These are phyloP conservation scores for Phialophora macrospora DNA, from an alignment of 2,329 filamentous ascomycete species.

Conservation along the genomic window DNA sequence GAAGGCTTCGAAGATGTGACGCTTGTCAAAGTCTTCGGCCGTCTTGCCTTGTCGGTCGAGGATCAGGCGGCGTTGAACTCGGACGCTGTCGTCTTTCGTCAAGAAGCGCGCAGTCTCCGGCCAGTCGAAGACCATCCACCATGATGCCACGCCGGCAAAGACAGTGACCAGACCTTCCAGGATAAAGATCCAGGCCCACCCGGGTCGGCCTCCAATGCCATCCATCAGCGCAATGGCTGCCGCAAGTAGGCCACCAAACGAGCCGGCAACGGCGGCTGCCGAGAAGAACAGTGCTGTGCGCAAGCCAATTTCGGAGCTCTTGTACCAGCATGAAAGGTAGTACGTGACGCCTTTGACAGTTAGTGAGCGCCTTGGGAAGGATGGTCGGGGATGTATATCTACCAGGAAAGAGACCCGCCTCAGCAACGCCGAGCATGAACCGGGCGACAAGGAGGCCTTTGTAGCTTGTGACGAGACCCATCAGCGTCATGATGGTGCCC, in stretches of 20 bases:
- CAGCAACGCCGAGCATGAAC: slow-evolving; percentile 56
- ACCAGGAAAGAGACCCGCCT: slow-evolving; percentile 58
- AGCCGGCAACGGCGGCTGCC: slow-evolving; percentile 61
- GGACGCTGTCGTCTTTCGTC: slow-evolving; percentile 48
- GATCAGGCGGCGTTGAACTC: slow-evolving; percentile 45
- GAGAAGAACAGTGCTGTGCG: slow-evolving; percentile 62
- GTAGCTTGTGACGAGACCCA: slow-evolving; percentile 45
- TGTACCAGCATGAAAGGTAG: slow-evolving; percentile 61
- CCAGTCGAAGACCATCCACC: slow-evolving; percentile 56
- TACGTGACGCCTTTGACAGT: slow-evolving; percentile 37
- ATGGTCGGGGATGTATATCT: background rate
- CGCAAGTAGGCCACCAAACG: slow-evolving; percentile 61
- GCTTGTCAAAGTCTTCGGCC: slow-evolving; percentile 48
- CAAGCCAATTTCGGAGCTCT: slow-evolving; percentile 61
- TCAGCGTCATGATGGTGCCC: slow-evolving; percentile 50
- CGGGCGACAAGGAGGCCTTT: slow-evolving; percentile 53
- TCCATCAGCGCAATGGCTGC: slow-evolving; percentile 56
- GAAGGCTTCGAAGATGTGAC: slow-evolving; percentile 57
- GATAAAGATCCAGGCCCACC: slow-evolving; percentile 57
- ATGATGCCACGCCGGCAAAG: slow-evolving; percentile 48
- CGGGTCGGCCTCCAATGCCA: slow-evolving; percentile 44
- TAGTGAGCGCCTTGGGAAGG: too few relatives aligned
- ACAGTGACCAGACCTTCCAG: slow-evolving; percentile 51
- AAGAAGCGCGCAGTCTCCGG: slow-evolving; percentile 56
- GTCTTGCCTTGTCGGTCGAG: slow-evolving; percentile 52